phyloP scores from a whole-genome alignment of 2,329 filamentous ascomycete genomes.

The Scedosporium apiospermum region DNA sequence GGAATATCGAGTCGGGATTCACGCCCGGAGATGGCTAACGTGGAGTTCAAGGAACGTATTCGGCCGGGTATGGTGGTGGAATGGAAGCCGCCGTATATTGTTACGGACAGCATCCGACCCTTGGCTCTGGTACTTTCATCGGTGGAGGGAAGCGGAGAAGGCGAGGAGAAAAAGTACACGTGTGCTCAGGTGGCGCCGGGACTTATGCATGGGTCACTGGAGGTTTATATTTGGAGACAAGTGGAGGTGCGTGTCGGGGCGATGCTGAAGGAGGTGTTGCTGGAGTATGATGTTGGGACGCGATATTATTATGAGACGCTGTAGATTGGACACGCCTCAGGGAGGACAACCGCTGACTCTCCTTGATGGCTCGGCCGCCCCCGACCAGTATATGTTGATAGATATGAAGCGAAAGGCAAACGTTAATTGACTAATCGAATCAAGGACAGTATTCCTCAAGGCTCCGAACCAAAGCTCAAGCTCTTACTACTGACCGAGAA shows the following conservation, averaged over 20 bases:
- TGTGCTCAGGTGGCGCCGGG: slow-evolving; percentile 27
- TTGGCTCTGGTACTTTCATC: no score
- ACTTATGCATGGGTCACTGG: slow-evolving; percentile 25
- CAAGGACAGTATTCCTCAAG: no score
- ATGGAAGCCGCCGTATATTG: slow-evolving; percentile 13
- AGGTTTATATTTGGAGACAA: slow-evolving; percentile 29
- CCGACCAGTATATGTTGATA: no score
- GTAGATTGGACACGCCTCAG: no score
- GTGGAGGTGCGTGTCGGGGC: slow-evolving; percentile 19
- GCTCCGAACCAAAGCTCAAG: no score
- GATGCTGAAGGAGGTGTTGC: slow-evolving; percentile 30
- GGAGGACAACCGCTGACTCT: no score
- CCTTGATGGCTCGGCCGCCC: no score
- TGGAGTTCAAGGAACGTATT: slow-evolving; percentile 29
- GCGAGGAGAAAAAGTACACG: neutral
- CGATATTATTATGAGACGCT: slow-evolving; percentile 27
- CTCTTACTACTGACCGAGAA: no score
- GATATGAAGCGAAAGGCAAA: no score
- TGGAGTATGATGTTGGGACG: slow-evolving; percentile 33
- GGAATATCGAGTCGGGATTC: slow-evolving; percentile 20
- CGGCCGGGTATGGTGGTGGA: slow-evolving; percentile 30
- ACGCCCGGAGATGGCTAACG: slow-evolving; percentile 9
- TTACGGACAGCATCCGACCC: no score
- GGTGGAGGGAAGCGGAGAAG: no score
- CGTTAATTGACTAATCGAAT: no score